These are phyloP conservation scores for Anethum foeniculum DNA, from an alignment of 140 eudicot species.

Conservation along the genomic window DNA sequence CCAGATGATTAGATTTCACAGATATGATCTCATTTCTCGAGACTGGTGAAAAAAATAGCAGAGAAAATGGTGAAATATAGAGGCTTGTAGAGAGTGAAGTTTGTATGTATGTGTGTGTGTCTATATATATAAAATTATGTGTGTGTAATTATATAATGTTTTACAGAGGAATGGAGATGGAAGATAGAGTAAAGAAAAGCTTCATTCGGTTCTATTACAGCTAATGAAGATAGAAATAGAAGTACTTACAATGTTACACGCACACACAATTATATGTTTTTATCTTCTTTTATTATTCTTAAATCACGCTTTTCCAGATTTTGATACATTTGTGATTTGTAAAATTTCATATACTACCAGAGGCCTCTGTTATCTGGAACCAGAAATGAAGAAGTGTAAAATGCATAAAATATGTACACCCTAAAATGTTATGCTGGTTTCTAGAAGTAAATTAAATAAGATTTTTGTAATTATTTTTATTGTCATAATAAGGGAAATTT, in stretches of 20 bases:
- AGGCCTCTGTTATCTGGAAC: background rate
- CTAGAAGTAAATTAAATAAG: background rate
- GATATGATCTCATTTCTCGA: background rate
- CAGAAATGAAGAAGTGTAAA: background rate
- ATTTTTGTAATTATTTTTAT: too few species aligned
- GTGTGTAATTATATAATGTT: background rate
- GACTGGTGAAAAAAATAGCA: background rate
- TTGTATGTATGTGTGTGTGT: background rate
- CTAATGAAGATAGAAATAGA: background rate
- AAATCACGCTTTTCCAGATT: background rate
- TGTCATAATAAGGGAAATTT: too few species aligned
- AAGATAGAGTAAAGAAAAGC: conserved; percentile 9
- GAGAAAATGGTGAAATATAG: background rate
- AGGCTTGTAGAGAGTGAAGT: conserved; percentile 6
- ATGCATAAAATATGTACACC: background rate
- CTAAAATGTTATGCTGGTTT: background rate
- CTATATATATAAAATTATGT: background rate
- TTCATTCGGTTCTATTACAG: background rate
- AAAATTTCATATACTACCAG: background rate
- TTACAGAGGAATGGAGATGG: conserved; percentile 1
- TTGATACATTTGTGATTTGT: background rate
- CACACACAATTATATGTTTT: background rate
- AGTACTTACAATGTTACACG: background rate
- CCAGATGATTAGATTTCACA: background rate
- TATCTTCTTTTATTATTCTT: background rate